Evolutionary conservation across 352 stramenopile genomes (phyloP).

Genomic region (Blastocystis sp.): DNA sequence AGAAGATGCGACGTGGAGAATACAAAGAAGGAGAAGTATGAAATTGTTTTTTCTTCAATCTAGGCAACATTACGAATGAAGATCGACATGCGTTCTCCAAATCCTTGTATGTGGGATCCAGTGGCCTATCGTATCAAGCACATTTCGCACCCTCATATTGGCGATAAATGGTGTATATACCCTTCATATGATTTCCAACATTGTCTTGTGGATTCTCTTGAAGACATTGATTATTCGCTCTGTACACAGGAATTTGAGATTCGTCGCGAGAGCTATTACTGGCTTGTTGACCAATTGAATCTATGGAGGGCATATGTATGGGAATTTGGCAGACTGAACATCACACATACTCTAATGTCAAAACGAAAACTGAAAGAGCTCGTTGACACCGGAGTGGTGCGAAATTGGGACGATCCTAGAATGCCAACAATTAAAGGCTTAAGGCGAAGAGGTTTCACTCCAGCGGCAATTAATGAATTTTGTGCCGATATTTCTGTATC

Average conservation of each 20-base stretch:
- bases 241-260: slow-evolving; percentile 99
- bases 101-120: slow-evolving; percentile 98
- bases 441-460: slow-evolving; percentile 80
- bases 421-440: slow-evolving; percentile 94
- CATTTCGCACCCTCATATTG: slow-evolving; percentile 92
- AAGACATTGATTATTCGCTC: slow-evolving; percentile 99
- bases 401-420: slow-evolving; percentile 89
- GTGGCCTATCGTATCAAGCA: slow-evolving; percentile 98
- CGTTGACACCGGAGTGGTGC: slow-evolving; percentile 76
- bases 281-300: slow-evolving; percentile 88
- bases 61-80: slow-evolving; percentile 94
- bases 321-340: slow-evolving; percentile 91
- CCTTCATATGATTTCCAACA: slow-evolving; percentile 99
- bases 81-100: slow-evolving; percentile 93
- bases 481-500: slow-evolving; percentile 83
- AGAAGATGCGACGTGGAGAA: slow-evolving; percentile 89
- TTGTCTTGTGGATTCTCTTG: slow-evolving; percentile 92
- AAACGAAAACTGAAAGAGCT: slow-evolving; percentile 97
- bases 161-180: slow-evolving; percentile 97
- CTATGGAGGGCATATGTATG: slow-evolving; percentile 88
- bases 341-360: slow-evolving; percentile 95
- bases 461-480: slow-evolving; percentile 85
- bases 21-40: slow-evolving; percentile 79
- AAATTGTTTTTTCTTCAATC: slow-evolving; percentile 94
- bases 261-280: slow-evolving; percentile 94